Evolutionary conservation across 257 asterid species (phyloP), one percentile per base, ranked within the genome.

Genomic region (Fraxinus cuspidata): DNA sequence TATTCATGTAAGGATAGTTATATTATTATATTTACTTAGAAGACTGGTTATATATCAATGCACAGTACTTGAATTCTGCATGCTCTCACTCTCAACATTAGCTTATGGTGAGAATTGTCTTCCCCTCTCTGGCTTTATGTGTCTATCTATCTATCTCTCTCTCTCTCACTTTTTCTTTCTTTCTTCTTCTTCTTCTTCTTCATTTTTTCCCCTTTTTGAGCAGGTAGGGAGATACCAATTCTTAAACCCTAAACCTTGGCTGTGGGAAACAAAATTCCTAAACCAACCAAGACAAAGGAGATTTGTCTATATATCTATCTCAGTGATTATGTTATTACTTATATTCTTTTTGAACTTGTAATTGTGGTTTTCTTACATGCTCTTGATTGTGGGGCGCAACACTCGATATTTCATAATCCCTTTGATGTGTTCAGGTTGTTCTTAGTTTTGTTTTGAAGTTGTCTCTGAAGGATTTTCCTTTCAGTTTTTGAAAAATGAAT

Each of bases 1-100:
- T 90, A 86, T 85, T 71, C 81, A 90, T 84, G 99, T 95, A 87
- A 76, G 97, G 84, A 72, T 72, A 65, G 51, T 68, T 37, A 42
- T 29, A 23, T 19, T 78, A 67, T 65, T 77, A 70, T 60, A 70
- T 51, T 27, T 83, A 49, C 4, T 44, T 79, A 56, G 79, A 74
- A 81, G 70, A 47, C 42, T 79, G 72, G 37, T 35, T 70, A 28
- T 74, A 27, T 13, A 51, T 16, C 38, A 44, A 27, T 63, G 31
- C 40, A 19, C 42, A 56, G 66, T 38, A 37, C 35, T 21, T 77
- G 35, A 35, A 44, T 81, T 58, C 77, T 29, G 77, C 67, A 47
- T 74, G 74, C 74, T 75, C 80, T 56, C 58, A 27, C 56, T 66
- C 32, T 49, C 73, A 35, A 68, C 32, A 56, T 74, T 81, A 7